Evolutionary conservation across 1,139 yeast genomes (phyloP), one percentile per base, ranked within the genome.

Genomic region (Kodamaea suecica): DNA sequence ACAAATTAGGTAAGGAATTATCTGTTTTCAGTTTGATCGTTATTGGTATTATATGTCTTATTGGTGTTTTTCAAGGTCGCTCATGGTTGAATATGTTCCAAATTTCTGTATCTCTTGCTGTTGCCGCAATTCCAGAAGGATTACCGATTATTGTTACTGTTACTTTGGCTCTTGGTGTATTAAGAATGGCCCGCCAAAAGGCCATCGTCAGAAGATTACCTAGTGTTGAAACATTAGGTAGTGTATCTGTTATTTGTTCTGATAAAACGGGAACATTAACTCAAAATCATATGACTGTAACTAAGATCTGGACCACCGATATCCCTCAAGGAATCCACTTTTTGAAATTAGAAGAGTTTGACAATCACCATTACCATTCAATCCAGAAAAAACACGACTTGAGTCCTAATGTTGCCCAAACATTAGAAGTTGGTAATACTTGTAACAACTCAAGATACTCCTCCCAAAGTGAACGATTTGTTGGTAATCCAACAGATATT

Each of bases 81-180:
- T 74, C 85, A 7, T 87, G 96, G 95, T 70, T 92, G 41, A 97
- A 90, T 44, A 92, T 92, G 96, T 90, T 92, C 62, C 96, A 92
- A 56, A 88, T 92, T 41, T 86, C 96, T 2, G 97, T 92, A 8
- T 87, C 96, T 3, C 70, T 92, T 44, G 97, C 97, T 1, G 97
- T 92, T 10, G 98, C 98, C 32, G 97, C 97, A 2, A 90, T 92
- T 47, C 98, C 98, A 3, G 98, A 92, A 61, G 97, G 97, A 38
- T 73, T 92, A 45, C 97, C 97, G 0, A 90, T 92, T 51, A 90
- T 92, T 55, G 97, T 92, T 29, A 90, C 97, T 4, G 97, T 92
- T 4, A 92, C 97, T 0, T 69, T 92, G 47, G 97, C 98, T 0
- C 70, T 92, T 28, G 97, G 97, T 30, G 97, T 92, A 27, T 71